phyloP scores from a whole-genome alignment of 805 yeast species.

The Ogataea polymorpha region DNA sequence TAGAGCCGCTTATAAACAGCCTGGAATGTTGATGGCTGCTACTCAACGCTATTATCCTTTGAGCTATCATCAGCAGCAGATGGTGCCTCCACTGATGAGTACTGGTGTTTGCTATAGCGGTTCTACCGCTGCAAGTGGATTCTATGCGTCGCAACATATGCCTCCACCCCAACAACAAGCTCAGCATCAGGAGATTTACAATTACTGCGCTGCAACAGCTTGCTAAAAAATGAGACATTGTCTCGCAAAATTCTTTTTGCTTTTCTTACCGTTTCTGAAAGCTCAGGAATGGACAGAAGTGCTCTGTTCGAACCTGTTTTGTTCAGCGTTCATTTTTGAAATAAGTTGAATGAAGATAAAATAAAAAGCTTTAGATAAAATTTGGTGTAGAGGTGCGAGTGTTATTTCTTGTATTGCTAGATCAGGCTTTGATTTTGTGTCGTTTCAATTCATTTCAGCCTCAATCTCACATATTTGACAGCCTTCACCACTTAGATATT shows the following conservation, averaged over 20 bases:
- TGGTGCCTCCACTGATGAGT: constrained; percentile 18
- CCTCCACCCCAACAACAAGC: constrained; percentile 11
- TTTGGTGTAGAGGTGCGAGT: constrained; percentile 2
- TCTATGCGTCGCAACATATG: constrained; percentile 9
- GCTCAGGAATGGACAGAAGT: constrained; percentile 1
- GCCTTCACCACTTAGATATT: background rate
- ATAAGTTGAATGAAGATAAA: background rate
- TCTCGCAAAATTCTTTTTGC: constrained; percentile 2
- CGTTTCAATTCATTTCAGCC: background rate
- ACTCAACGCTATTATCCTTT: constrained; percentile 22
- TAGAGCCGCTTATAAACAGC: constrained; percentile 12
- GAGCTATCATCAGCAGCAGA: constrained; percentile 15
- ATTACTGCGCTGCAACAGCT: constrained; percentile 24
- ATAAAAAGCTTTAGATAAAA: background rate
- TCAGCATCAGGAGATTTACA: constrained; percentile 11
- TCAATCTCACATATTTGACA: background rate
- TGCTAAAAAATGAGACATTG: constrained; percentile 10
- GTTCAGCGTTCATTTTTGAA: constrained; percentile 5
- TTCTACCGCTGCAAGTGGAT: constrained; percentile 1
- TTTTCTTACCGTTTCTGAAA: constrained; percentile 1
- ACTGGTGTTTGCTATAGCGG: constrained; percentile 14
- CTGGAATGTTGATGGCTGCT: constrained; percentile 7
- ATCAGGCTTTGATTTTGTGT: background rate
- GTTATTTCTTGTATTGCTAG: background rate
- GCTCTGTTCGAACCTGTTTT: constrained; percentile 1